Evolutionary conservation across 257 asterid genomes (phyloP).

Genomic region (Przewalskia tangutica): DNA sequence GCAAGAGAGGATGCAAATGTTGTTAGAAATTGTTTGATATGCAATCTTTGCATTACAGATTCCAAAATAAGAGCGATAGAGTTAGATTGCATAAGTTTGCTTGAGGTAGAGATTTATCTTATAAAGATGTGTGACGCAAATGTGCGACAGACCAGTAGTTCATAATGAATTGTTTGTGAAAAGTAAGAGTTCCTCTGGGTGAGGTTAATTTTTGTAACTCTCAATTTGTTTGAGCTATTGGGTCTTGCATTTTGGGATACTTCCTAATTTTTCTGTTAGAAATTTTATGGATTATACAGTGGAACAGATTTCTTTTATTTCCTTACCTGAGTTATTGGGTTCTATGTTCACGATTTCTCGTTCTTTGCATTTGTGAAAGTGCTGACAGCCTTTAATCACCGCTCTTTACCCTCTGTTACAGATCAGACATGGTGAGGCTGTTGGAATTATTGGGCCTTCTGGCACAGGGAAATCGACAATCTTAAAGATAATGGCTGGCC

Average conservation of each 20-base stretch:
- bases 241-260: neutral
- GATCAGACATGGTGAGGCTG: slow-evolving; percentile 99
- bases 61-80: neutral
- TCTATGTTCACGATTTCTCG: neutral
- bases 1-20: neutral
- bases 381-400: neutral
- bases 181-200: neutral
- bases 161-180: neutral
- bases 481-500: slow-evolving; percentile 96
- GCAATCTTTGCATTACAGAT: neutral
- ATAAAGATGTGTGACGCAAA: neutral
- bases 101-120: neutral
- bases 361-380: slow-evolving; percentile 5
- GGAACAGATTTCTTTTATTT: neutral
- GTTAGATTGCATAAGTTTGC: neutral
- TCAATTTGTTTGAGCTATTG: neutral
- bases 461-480: slow-evolving; percentile 98
- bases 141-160: neutral
- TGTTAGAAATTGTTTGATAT: neutral
- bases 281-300: neutral
- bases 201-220: neutral
- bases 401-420: slow-evolving; percentile 23
- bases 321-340: neutral
- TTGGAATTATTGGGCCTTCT: slow-evolving; percentile 98
- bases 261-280: neutral